These are phyloP conservation scores for Ministeria vibrans DNA, from an alignment of 78 protist genomes.

Conservation along the genomic window DNA sequence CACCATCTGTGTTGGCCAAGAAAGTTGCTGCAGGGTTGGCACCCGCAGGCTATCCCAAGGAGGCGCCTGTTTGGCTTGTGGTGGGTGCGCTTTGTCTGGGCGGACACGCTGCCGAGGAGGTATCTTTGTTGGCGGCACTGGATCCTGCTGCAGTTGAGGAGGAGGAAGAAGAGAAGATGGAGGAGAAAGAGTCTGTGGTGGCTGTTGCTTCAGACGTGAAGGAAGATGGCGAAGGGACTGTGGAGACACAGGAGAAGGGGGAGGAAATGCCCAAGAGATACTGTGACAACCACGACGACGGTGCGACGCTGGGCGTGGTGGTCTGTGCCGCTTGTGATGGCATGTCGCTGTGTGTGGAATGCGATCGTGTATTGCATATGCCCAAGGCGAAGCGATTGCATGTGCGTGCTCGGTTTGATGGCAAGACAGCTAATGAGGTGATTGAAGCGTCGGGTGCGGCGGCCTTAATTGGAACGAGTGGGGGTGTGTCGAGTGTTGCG, in stretches of 20 bases:
- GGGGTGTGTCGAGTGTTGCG: no score
- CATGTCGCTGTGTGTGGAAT: not conserved
- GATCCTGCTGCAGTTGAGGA: no score
- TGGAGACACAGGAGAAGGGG: not conserved
- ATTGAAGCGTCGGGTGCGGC: no score
- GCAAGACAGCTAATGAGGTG: not conserved
- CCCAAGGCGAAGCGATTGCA: not conserved
- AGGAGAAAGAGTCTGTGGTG: not conserved
- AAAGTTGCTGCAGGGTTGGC: no score
- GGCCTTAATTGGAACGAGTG: no score
- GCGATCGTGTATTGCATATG: not conserved
- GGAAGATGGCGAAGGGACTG: not conserved
- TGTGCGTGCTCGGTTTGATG: not conserved
- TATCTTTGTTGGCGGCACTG: no score
- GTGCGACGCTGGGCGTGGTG: not conserved
- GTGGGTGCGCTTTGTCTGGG: not conserved
- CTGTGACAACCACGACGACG: slow-evolving; percentile 11
- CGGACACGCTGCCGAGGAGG: no score
- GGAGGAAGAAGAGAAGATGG: no score
- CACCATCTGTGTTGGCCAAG: no score
- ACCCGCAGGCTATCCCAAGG: no score
- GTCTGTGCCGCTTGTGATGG: not conserved
- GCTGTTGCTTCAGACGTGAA: not conserved
- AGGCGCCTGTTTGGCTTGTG: not conserved
- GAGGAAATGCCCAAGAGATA: not conserved